A percentile compares a stretch with the other conserved stretches of the same genome.
Conservation (phyloP, 805 yeast genomes). For the Barnettozyma sp. region DNA sequence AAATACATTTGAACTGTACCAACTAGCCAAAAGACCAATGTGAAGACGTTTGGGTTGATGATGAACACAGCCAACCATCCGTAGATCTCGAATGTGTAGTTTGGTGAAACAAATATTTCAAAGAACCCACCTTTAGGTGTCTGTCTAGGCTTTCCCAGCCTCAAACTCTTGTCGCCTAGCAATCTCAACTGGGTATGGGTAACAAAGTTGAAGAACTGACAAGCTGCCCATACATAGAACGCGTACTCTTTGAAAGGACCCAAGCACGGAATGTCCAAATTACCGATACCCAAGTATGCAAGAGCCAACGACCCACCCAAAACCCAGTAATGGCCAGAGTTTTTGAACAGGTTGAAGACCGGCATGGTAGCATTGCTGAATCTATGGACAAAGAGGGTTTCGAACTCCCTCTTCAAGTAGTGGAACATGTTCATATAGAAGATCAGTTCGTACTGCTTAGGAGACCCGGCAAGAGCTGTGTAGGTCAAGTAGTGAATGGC, state of each 20-base stretch:
- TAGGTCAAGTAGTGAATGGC: constrained; percentile 69
- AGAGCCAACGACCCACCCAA: constrained; percentile 60
- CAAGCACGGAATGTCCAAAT: constrained; percentile 54
- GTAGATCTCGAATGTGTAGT: constrained; percentile 81
- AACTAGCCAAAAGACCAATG: constrained; percentile 62
- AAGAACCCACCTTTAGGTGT: constrained; percentile 77
- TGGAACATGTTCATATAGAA: constrained; percentile 56
- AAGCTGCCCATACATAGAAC: constrained; percentile 29
- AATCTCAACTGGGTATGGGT: constrained; percentile 62
- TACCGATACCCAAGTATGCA: constrained; percentile 51
- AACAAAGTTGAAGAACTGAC: constrained; percentile 66
- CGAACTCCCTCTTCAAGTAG: constrained; percentile 82
- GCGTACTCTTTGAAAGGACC: constrained; percentile 26
- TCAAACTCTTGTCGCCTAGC: constrained; percentile 32
- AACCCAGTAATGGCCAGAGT: constrained; percentile 90
- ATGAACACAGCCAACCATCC: constrained; percentile 69
- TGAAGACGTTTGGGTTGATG: constrained; percentile 70
- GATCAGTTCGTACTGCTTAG: constrained; percentile 25
- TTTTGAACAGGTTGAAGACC: constrained; percentile 74
- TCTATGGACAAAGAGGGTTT: constrained; percentile 75
- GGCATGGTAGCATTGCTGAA: constrained; percentile 95
- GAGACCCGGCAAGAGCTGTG: constrained; percentile 27
- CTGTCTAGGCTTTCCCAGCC: constrained; percentile 31
- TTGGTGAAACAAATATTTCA: constrained; percentile 79
- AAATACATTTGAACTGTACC: constrained; percentile 78